These are phyloP conservation scores for Anthracocystis panici-leucophaei DNA, from an alignment of 1,284 basidiomycete species.

Conservation along the genomic window DNA sequence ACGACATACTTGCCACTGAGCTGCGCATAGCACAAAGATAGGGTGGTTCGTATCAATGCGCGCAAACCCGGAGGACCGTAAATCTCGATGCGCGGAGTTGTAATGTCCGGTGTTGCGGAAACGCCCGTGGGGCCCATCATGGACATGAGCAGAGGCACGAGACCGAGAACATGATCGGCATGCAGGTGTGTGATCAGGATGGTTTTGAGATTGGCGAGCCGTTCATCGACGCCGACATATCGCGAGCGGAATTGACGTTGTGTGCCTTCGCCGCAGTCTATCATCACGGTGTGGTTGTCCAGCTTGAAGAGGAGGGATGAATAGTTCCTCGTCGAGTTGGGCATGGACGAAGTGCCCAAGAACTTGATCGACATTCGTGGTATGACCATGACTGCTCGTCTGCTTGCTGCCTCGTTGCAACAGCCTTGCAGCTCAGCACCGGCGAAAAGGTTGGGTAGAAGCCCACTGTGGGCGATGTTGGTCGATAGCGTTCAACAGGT, in stretches of 20 bases:
- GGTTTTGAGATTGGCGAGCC: constrained; percentile 57
- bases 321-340: constrained; percentile 63
- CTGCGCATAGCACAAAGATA: constrained; percentile 63
- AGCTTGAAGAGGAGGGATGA: constrained; percentile 65
- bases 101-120: constrained; percentile 12
- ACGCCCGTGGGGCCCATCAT: constrained; percentile 62
- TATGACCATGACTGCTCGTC: constrained; percentile 32
- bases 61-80: constrained; percentile 64
- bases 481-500: neutral
- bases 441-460: no score
- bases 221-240: constrained; percentile 58
- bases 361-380: constrained; percentile 61
- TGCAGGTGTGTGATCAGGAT: constrained; percentile 68
- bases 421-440: neutral
- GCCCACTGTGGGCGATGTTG: neutral
- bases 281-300: constrained; percentile 60
- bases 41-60: constrained; percentile 61
- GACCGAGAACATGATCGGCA: constrained; percentile 63
- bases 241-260: constrained; percentile 61
- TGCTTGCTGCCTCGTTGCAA: constrained; percentile 1
- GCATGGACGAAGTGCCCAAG: constrained; percentile 66
- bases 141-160: constrained; percentile 65
- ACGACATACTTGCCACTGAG: constrained; percentile 63
- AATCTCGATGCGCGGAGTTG: constrained; percentile 55
- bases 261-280: constrained; percentile 68